phyloP scores from a whole-genome alignment of 2,329 filamentous ascomycete species.

The Cyphellophora attinorum region DNA sequence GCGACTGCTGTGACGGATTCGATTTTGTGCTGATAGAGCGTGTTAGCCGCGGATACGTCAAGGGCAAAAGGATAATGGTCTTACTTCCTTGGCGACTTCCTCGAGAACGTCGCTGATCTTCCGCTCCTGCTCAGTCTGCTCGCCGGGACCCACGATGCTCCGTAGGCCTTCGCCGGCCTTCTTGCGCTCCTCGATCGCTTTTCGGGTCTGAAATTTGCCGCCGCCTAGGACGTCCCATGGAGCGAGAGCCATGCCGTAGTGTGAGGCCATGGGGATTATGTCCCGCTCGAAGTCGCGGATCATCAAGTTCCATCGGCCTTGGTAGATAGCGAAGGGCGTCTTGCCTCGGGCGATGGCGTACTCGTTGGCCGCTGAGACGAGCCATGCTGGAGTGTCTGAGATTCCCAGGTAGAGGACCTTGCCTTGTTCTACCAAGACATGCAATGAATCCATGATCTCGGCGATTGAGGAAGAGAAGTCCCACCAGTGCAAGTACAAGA shows the following conservation, averaged over 20 bases:
- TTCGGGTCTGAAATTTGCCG: conserved; percentile 41
- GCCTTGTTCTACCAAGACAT: conserved; percentile 28
- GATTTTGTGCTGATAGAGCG: conserved; percentile 38
- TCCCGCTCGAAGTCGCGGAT: conserved; percentile 31
- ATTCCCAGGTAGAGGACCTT: conserved; percentile 34
- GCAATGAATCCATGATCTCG: conserved; percentile 30
- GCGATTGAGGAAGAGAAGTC: conserved; percentile 31
- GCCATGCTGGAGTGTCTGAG: conserved; percentile 31
- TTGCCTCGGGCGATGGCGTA: conserved; percentile 30
- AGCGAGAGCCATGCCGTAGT: conserved; percentile 37
- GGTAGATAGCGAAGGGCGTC: conserved; percentile 30
- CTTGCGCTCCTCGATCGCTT: conserved; percentile 36
- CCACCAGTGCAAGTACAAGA: conserved; percentile 49
- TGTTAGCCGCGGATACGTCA: too few species aligned
- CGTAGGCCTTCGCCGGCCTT: conserved; percentile 32
- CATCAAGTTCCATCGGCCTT: conserved; percentile 30
- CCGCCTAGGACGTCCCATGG: conserved; percentile 53
- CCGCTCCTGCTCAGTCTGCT: conserved; percentile 39
- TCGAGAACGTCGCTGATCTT: conserved; percentile 50
- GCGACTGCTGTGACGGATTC: conserved; percentile 53
- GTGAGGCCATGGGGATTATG: conserved; percentile 29
- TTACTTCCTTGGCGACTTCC: conserved; percentile 41
- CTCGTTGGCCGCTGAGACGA: conserved; percentile 29
- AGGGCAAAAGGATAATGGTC: background rate
- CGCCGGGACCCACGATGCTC: conserved; percentile 13